Evolutionary conservation across 345 rosid species (phyloP), one percentile per base, ranked within the genome.

Genomic region (Eutrema yunnanense): DNA sequence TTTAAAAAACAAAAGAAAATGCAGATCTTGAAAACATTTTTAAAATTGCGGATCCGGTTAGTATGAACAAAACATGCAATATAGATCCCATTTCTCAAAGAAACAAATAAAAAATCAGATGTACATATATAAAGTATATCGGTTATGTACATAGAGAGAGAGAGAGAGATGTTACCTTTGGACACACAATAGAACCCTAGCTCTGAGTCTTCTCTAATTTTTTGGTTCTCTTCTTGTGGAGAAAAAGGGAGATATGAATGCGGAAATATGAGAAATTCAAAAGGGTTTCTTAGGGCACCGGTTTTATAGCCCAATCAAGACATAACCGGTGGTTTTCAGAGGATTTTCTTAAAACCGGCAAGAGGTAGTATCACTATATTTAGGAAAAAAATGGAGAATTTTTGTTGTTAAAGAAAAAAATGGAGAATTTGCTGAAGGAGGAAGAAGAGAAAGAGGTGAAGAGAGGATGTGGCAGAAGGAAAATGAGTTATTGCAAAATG

Each of bases 401-500:
- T 66, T 50, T 67, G 14, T 38, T 41, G 13, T 14, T 6, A 33
- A 36, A 47, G 10, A 13, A 55, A 55, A 60, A 71, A 68, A 71
- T 44, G 74, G 46, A 46, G 80, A 81, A 55, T 61, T 69, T 44
- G 72, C 8, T 27, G 74, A 38, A 52, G 78, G 38, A 64, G 6
- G 76, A 57, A 56, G 82, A 74, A 36, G 55, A 70, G 61, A 33
- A 57, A 76, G 75, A 74, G 76, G 74, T 73, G 75, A 73, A 62
- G 47, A 58, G 75, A 79, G 53, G 85, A 65, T 76, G 80, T 76
- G 82, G 80, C 76, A 77, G 81, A 65, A 51, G 79, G 61, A 53
- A 58, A 75, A 75, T 83, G 85, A 91, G 91, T 91, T 80, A 89
- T 81, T 89, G 91, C 89, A 58, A 82, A 82, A 87, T 74, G 80